Base-by-base conservation (phyloP, 331 rosid genomes). In the Quercus tomentella region DNA sequence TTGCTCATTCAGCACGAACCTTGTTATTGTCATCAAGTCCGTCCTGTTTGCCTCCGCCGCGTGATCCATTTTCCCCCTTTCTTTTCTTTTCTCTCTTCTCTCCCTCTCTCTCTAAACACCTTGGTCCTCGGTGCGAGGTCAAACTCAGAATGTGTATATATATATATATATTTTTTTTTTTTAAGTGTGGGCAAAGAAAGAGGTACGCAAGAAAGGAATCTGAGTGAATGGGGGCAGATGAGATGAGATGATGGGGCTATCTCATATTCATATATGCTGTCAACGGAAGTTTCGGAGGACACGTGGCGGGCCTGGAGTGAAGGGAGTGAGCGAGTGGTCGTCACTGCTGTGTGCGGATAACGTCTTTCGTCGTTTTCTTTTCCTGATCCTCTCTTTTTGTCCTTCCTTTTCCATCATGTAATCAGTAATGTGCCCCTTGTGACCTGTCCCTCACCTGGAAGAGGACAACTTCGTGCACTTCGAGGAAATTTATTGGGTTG, bases 11-110 rank as follows among this genome's bases (percentile, higher is more conserved):
- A 94, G 79, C 45, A 94, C 98, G 79, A 84, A 92, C 20, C 97
- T 88, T 0, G 97, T 94, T 16, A 94, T 89, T 62, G 98, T 94
- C 98, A 94, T 94, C 93, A 94, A 85, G 70, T 94, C 98, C 73
- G 97, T 94, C 22, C 94, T 87, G 41, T 79, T 55, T 0, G 98
- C 93, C 35, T 94, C 96, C 10, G 94, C 98, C 21, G 67, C 86
- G 82, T 94, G 98, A 77, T 94, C 98, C 98, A 94, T 92, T 45
- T 82, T 54, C 70, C 62, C 35, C 31, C 1, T 4, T 11, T 16
- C n/a, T 14, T 5, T 17, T 58, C 43, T 20, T 5, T 60, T 17
- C 1, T 12, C 10, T 17, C 18, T 25, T 63, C 70, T 65, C 31
- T 30, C 9, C 31, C 30, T 11, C 18, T 25, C 37, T 65, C 70